Percentiles rank a stretch among this genome's conserved stretches.
phyloP scores from a whole-genome alignment of 129 eudicot genomes.

The Flaveria trinervia region DNA sequence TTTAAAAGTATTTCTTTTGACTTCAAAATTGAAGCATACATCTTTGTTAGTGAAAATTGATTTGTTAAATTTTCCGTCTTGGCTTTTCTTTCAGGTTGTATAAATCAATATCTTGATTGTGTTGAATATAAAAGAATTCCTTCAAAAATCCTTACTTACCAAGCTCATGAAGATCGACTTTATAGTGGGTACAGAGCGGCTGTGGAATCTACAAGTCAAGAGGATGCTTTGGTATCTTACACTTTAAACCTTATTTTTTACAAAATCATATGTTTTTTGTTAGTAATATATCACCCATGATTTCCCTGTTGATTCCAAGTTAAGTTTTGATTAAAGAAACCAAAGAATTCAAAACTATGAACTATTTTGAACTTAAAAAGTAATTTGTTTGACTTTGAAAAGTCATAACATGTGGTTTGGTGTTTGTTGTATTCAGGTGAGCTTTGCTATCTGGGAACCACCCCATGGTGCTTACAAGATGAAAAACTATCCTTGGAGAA shows the following conservation, averaged over 20 bases:
- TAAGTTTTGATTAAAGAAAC: background rate
- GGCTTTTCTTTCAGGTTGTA: slow-evolving; percentile 58
- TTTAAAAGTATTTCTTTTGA: slow-evolving; percentile 17
- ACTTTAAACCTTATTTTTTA: background rate
- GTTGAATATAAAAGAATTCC: slow-evolving; percentile 77
- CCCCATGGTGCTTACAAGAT: slow-evolving; percentile 81
- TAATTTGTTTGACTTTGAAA: background rate
- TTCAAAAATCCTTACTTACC: slow-evolving; percentile 65
- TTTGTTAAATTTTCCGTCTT: background rate
- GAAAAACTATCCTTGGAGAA: slow-evolving; percentile 80
- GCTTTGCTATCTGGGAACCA: slow-evolving; percentile 96
- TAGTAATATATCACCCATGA: background rate
- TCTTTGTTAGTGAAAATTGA: background rate
- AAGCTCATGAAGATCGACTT: slow-evolving; percentile 70
- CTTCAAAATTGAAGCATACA: slow-evolving; percentile 12
- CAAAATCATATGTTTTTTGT: background rate
- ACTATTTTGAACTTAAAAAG: slow-evolving; percentile 14
- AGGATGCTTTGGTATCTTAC: slow-evolving; percentile 66
- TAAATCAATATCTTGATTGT: slow-evolving; percentile 64
- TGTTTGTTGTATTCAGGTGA: slow-evolving; percentile 48
- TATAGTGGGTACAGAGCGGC: slow-evolving; percentile 83
- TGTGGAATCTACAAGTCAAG: slow-evolving; percentile 69
- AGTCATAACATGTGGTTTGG: background rate
- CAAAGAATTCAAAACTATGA: background rate
- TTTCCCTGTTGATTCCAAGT: background rate